phyloP scores from a whole-genome alignment of 2,329 filamentous ascomycete species.

The Penicillium sp. region DNA sequence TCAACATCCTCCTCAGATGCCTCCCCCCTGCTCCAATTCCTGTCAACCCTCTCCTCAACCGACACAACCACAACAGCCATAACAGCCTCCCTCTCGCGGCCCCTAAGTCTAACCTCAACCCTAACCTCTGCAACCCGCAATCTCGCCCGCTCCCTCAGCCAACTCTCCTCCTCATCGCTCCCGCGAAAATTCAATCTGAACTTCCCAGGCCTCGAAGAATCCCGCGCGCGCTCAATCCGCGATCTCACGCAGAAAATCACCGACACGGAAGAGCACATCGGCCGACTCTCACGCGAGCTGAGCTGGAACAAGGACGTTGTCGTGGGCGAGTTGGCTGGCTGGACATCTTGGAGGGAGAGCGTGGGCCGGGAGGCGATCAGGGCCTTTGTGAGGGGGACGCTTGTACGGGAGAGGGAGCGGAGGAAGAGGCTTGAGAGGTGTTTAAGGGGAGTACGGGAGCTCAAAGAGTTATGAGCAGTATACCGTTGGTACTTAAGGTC shows the following conservation, averaged over 20 bases:
- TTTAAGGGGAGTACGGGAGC: slow-evolving; percentile 63
- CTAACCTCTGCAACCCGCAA: slow-evolving; percentile 76
- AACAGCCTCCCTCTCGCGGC: slow-evolving; percentile 76
- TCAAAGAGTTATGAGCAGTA: neutral
- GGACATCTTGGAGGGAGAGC: slow-evolving; percentile 86
- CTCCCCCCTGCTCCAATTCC: slow-evolving; percentile 73
- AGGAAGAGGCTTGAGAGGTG: slow-evolving; percentile 82
- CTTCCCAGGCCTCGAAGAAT: slow-evolving; percentile 73
- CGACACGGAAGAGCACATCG: slow-evolving; percentile 71
- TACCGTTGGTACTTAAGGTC: neutral
- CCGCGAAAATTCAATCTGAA: slow-evolving; percentile 54
- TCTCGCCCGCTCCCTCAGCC: slow-evolving; percentile 77
- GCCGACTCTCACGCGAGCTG: slow-evolving; percentile 78
- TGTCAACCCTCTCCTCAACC: slow-evolving; percentile 77
- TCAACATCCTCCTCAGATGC: slow-evolving; percentile 66
- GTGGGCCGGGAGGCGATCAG: slow-evolving; percentile 75
- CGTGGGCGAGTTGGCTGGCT: slow-evolving; percentile 86
- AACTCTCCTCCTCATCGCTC: slow-evolving; percentile 66
- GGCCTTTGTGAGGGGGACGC: slow-evolving; percentile 76
- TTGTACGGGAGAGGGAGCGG: slow-evolving; percentile 78
- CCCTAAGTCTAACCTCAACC: slow-evolving; percentile 74
- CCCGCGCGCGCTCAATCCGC: slow-evolving; percentile 77
- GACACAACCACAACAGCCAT: slow-evolving; percentile 84
- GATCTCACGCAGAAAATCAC: slow-evolving; percentile 83
- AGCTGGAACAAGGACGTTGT: slow-evolving; percentile 93